Base-by-base conservation (phyloP, 257 asterid species). In the Przewalskia tangutica region DNA sequence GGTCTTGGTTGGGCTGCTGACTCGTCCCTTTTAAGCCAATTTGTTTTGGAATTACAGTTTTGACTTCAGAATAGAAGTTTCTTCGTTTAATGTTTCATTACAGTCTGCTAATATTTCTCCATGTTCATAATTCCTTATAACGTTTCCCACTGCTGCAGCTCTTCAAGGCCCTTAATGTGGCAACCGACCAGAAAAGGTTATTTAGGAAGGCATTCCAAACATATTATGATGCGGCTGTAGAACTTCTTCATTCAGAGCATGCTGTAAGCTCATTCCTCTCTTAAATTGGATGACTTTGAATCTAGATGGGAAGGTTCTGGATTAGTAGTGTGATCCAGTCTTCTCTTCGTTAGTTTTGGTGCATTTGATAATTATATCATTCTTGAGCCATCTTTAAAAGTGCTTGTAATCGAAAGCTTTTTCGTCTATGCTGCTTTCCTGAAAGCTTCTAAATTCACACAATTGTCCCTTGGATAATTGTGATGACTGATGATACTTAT, bases 191-290 rank as follows among this genome's bases (percentile, higher is more conserved):
- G 86, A 94, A 91, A 84, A 96, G 90, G 84, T 71, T 84, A 85
- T 90, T 94, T 40, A 90, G 92, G 85, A 96, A 94, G 92, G 93
- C 95, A 36, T 88, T 89, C 86, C 98, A 91, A 80, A 86, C 90
- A 34, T 96, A 93, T 91, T 91, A 96, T 86, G 98, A 93, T 81
- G 90, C 98, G 86, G 89, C 86, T 60, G 91, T 92, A 85, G 98
- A 94, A 86, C 91, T 91, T 85, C 99, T 96, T 88, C 95, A 85
- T 81, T 89, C 98, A 51, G 99, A 96, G 88, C 99, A 93, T 87
- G 90, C 92, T 68, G 99, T 96, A 96, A 89, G 85, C 58, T 85
- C 80, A 59, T 48, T 66, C 23, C 80, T 75, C 44, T 73, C 56
- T 75, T 75, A 27, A 50, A 48, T 75, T 48, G 46, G 46, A 50